Conservation (phyloP, 2,329 filamentous ascomycete species). For the Tympanopsis confertula region DNA sequence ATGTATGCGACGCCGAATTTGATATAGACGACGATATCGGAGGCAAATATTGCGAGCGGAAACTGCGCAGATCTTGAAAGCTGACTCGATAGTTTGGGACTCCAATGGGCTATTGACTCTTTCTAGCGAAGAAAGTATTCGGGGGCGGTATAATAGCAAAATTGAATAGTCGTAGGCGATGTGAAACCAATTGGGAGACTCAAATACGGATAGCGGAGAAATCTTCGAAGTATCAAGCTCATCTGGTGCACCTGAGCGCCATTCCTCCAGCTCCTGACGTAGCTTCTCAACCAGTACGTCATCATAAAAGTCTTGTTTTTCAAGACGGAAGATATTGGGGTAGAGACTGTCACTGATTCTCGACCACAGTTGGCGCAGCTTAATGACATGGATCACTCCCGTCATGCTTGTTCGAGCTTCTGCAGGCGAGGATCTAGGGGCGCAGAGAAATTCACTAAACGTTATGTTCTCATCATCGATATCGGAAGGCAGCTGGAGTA, state of each 20-base stretch:
- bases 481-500: too few relatives aligned
- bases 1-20: conserved; percentile 12
- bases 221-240: conserved; percentile 2
- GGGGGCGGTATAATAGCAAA: conserved; percentile 20
- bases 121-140: conserved; percentile 7
- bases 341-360: conserved; percentile 14
- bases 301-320: conserved; percentile 2
- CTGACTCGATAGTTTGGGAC: conserved; percentile 2
- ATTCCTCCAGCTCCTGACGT: conserved; percentile 13
- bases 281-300: conserved; percentile 8
- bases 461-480: too few relatives aligned
- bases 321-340: conserved; percentile 2
- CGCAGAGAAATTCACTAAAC: too few relatives aligned
- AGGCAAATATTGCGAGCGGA: conserved; percentile 17
- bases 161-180: conserved; percentile 25
- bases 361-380: conserved; percentile 15
- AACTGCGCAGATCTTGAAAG: conserved; percentile 6
- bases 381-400: conserved; percentile 15
- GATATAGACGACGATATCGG: conserved; percentile 19
- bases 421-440: conserved; percentile 10
- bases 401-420: conserved; percentile 14
- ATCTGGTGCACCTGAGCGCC: conserved; percentile 10
- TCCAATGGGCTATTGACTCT: background rate
- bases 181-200: conserved; percentile 22
- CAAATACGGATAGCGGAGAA: conserved; percentile 16